A percentile compares a stretch with the other conserved stretches of the same genome.
These are phyloP conservation scores for Crotalaria pallida DNA, from an alignment of 306 rosid genomes.

Conservation along the genomic window DNA sequence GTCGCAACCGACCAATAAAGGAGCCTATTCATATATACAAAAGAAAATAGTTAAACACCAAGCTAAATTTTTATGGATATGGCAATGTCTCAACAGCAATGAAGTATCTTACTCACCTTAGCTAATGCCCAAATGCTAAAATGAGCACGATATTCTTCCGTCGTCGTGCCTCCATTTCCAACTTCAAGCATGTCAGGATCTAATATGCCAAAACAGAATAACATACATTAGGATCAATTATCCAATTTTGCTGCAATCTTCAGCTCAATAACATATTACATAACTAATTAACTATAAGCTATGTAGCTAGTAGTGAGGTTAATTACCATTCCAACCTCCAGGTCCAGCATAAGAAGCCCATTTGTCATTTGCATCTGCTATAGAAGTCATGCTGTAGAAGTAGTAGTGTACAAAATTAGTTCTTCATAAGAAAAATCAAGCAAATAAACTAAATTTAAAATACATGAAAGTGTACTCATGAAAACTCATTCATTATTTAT, in stretches of 20 bases:
- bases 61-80: not conserved
- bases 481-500: too few species aligned
- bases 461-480: too few species aligned
- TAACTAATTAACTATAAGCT: too few species aligned
- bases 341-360: too few species aligned
- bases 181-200: conserved; percentile 82
- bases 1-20: conserved; percentile 56
- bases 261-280: not conserved
- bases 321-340: too few species aligned
- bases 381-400: too few species aligned
- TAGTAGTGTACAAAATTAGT: too few species aligned
- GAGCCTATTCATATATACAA: conserved; percentile 36
- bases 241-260: conserved; percentile 4
- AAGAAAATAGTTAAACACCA: not conserved
- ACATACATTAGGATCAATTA: conserved; percentile 19
- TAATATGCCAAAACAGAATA: conserved; percentile 14
- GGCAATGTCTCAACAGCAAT: not conserved
- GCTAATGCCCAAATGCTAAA: conserved; percentile 70
- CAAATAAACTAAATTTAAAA: too few species aligned
- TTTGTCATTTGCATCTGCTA: too few species aligned
- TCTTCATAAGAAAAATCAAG: too few species aligned
- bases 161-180: conserved; percentile 68
- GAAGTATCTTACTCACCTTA: conserved; percentile 29
- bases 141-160: conserved; percentile 60
- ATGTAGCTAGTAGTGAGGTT: too few species aligned